phyloP scores from a whole-genome alignment of 441 rosid genomes.

The Gossypium trilobum region DNA sequence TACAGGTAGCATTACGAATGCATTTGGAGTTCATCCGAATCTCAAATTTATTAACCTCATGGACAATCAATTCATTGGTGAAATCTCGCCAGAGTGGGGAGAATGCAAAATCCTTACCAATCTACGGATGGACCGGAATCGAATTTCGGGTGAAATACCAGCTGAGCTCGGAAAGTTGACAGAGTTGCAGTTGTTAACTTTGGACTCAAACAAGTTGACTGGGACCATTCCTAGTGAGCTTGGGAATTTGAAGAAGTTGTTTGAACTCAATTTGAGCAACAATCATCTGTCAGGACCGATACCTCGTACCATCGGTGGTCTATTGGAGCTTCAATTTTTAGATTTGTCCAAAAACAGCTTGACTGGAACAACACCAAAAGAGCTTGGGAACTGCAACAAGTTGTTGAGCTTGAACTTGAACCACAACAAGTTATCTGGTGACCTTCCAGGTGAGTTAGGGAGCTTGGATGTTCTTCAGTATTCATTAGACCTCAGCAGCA shows the following conservation, averaged over 20 bases:
- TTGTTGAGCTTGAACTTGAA: constrained; percentile 41
- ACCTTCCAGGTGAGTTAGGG: constrained; percentile 37
- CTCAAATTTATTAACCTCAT: constrained; percentile 33
- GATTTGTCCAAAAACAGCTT: constrained; percentile 42
- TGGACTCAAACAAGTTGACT: constrained; percentile 37
- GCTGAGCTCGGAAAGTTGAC: constrained; percentile 38
- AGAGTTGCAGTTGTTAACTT: constrained; percentile 27
- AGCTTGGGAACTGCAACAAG: constrained; percentile 30
- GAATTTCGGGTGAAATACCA: constrained; percentile 47
- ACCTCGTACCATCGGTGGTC: constrained; percentile 28
- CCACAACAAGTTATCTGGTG: constrained; percentile 41
- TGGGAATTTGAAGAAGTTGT: constrained; percentile 12
- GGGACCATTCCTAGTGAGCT: constrained; percentile 21
- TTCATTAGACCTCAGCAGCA: constrained; percentile 49
- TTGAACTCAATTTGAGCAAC: constrained; percentile 39
- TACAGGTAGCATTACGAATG: constrained; percentile 38
- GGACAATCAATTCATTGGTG: constrained; percentile 40
- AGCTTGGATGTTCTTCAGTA: constrained; percentile 31
- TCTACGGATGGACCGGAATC: constrained; percentile 39
- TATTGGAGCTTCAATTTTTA: constrained; percentile 27
- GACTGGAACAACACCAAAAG: constrained; percentile 28
- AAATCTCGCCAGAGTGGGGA: constrained; percentile 50
- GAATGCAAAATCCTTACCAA: constrained; percentile 38
- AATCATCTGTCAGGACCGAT: constrained; percentile 40
- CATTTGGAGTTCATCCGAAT: constrained; percentile 43